Evolutionary conservation across 352 stramenopile genomes (phyloP), one percentile per base, ranked within the genome.

Genomic region (Phytophthora pseudosyringae): DNA sequence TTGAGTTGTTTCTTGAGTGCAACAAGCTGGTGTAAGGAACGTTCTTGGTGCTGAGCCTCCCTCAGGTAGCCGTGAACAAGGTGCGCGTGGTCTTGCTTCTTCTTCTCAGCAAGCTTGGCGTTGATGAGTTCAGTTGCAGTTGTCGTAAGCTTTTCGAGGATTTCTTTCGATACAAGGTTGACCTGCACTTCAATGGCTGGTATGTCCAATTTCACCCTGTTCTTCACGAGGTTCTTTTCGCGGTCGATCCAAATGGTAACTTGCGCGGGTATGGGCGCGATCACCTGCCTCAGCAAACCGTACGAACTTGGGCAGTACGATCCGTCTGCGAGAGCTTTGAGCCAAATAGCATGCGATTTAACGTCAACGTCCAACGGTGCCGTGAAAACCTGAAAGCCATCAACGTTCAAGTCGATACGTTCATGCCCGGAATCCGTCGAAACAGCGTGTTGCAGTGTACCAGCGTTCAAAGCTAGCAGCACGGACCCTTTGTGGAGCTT

Each of bases 361-460:
- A 91, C 80, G 21, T 93, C 84, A 35, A 93, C 75, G 41, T 91
- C 84, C 15, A 93, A 55, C 12, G 83, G 84, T 0, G 84, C 79
- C 5, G 84, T 89, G 38, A 90, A 89, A 8, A 89, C 36, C 32
- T 93, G 79, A 18, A 92, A 55, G 0, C 83, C 83, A 15, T 88
- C 77, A 8, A 93, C 70, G 41, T 80, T 80, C 15, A 93, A 53
- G 8, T 86, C 74, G 39, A 93, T 74, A 8, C 79, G 59, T 43
- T 91, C 78, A 33, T 89, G 75, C 5, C 62, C 70, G 6, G 61
- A 45, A 58, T 91, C 80, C 7, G 69, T 51, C 0, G 84, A 89
- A 35, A 82, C 51, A 2, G 79, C 88, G 47, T 91, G 65, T 29
- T 79, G 81, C 12, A 95, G 56, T 3, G 63, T 84, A 12, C 80